Base-by-base conservation (phyloP, 345 rosid species). In the Laguncularia racemosa region DNA sequence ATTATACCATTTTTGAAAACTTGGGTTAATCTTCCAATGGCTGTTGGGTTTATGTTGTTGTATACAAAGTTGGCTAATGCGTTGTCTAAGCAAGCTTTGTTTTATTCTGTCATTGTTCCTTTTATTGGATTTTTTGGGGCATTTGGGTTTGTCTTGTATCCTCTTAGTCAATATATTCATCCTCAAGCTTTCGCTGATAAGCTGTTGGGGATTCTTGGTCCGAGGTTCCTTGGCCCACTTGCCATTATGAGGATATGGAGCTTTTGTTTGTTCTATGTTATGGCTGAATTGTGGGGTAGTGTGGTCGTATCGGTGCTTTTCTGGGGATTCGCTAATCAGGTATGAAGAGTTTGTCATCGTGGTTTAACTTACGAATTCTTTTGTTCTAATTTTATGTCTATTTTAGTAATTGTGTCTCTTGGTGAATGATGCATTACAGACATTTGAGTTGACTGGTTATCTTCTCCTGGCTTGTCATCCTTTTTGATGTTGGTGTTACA, bases 201-300 rank as follows among this genome's bases (percentile, higher is more conserved):
- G 74, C 92, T 91, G 23, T 90, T 91, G 28, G 75, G 64, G 3
- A 52, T 60, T 1, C 93, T 91, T 40, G 98, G 98, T 17, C 96
- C 98, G 12, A 86, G 95, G 66, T 88, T 88, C 67, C 95, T 91
- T 67, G 98, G 98, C 63, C 98, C 98, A 14, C 82, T 91, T 48
- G 98, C 98, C 3, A 91, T 91, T 38, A 0, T 92, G 86, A 78
- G 98, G 84, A 92, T 86, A 73, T 92, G 98, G 98, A 81, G 82
- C 59, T 92, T 88, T 79, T 88, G 96, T 72, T 78, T 92, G 82
- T 92, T 92, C 77, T 92, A 92, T 79, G 98, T 92, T 66, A 92
- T 92, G 98, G 98, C 96, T 69, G 98, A 92, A 68, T 81, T 89
- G 66, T 92, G 98, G 96, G 98, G 98, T 33, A 92, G 96, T 44